Percentiles rank a stretch among this genome's conserved stretches.
Evolutionary conservation across 1,284 basidiomycete species (phyloP).

Genomic region (Rhodofomes roseus): DNA sequence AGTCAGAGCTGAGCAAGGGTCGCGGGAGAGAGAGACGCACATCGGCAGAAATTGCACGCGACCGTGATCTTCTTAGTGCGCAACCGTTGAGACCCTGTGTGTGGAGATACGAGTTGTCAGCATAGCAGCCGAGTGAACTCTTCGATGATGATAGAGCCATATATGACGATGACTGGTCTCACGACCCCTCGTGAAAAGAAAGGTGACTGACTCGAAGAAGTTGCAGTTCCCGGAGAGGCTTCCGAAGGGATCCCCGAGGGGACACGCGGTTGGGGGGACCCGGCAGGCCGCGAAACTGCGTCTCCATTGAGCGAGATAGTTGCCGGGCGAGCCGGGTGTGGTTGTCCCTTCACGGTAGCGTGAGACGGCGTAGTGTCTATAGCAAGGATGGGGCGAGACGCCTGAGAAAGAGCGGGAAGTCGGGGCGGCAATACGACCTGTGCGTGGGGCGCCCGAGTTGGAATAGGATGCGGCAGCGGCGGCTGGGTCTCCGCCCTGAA

Average conservation of each 20-base stretch:
- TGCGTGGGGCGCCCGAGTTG: slow-evolving; percentile 26
- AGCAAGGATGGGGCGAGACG: slow-evolving; percentile 60
- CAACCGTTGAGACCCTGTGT: slow-evolving; percentile 41
- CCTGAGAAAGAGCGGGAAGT: slow-evolving; percentile 40
- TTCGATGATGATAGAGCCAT: slow-evolving; percentile 5
- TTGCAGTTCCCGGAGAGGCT: slow-evolving; percentile 28
- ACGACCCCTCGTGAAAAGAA: slow-evolving; percentile 7
- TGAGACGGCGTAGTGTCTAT: slow-evolving; percentile 63
- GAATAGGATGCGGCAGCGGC: slow-evolving; percentile 40
- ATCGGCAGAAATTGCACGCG: slow-evolving; percentile 82
- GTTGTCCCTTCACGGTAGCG: slow-evolving; percentile 41
- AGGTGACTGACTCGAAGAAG: slow-evolving; percentile 28
- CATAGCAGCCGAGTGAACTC: slow-evolving; percentile 2
- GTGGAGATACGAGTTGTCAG: slow-evolving; percentile 11
- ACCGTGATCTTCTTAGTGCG: slow-evolving; percentile 79
- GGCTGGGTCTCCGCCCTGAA: slow-evolving; percentile 61
- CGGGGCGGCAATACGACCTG: slow-evolving; percentile 18
- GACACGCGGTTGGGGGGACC: slow-evolving; percentile 13
- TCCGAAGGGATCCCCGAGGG: slow-evolving; percentile 23
- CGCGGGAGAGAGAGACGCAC: slow-evolving; percentile 39
- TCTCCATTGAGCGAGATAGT: slow-evolving; percentile 20
- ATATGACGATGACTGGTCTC: slow-evolving; percentile 6
- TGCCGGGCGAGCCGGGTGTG: slow-evolving; percentile 43
- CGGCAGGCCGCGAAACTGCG: slow-evolving; percentile 16
- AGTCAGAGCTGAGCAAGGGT: not conserved